Percentiles rank a stretch among this genome's conserved stretches.
phyloP scores from a whole-genome alignment of 2,329 filamentous ascomycete species.

The Hymenoscyphus albidus region DNA sequence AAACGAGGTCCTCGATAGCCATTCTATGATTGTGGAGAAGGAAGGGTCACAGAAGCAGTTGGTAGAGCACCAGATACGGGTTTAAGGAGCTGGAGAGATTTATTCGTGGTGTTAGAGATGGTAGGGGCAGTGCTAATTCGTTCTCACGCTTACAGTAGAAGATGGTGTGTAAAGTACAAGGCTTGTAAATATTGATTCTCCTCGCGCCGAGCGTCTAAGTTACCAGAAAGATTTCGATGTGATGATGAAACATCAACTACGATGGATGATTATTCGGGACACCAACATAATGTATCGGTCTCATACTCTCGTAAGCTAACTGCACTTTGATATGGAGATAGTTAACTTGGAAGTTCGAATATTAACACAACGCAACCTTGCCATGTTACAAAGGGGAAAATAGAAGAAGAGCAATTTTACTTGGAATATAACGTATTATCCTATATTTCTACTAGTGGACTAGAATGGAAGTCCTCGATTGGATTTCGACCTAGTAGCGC shows the following conservation, averaged over 20 bases:
- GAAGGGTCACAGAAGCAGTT: slow-evolving; percentile 10
- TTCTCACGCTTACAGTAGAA: neutral
- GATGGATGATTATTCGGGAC: neutral
- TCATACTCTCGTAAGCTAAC: neutral
- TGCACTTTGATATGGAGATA: slow-evolving; percentile 19
- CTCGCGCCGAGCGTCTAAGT: neutral
- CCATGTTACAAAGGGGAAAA: slow-evolving; percentile 17
- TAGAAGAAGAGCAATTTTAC: neutral
- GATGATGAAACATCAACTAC: neutral
- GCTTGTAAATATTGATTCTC: no score
- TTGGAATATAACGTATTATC: neutral
- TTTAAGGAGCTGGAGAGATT: slow-evolving; percentile 2
- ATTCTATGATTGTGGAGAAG: slow-evolving; percentile 7
- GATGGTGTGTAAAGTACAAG: no score
- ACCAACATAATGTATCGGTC: neutral
- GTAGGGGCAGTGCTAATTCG: neutral
- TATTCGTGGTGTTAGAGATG: neutral
- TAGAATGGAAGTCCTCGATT: neutral
- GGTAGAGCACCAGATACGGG: slow-evolving; percentile 6
- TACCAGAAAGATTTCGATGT: neutral
- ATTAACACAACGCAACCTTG: slow-evolving; percentile 24
- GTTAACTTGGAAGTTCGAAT: slow-evolving; percentile 25
- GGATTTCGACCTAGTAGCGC: neutral
- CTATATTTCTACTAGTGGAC: neutral
- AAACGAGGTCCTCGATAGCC: slow-evolving; percentile 6